Conservation (phyloP, 441 rosid genomes). For the Biscutella laevigata region DNA sequence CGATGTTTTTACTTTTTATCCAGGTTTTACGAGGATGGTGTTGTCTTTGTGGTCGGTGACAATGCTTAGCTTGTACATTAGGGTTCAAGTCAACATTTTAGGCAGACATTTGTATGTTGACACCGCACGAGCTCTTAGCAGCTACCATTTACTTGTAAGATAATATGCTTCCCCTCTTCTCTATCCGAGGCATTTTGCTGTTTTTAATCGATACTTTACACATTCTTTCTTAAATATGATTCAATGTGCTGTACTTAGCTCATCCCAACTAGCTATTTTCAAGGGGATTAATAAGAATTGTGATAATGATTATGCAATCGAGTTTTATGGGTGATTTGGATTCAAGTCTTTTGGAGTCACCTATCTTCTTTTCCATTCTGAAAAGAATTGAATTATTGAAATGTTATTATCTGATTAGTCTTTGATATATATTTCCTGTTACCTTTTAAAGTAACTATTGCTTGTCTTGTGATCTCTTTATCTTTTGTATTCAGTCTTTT, state of each 20-base stretch:
- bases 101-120: conserved; percentile 91
- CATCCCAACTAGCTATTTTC: neutral
- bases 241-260: neutral
- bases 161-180: conserved; percentile 3
- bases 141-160: conserved; percentile 55
- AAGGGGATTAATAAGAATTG: neutral
- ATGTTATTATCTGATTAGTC: neutral
- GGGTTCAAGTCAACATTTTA: conserved; percentile 89
- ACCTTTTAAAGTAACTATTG: neutral
- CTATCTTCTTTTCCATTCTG: neutral
- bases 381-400: no score
- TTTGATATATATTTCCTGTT: neutral
- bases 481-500: neutral
- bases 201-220: neutral
- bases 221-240: neutral
- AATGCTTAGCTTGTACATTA: conserved; percentile 70
- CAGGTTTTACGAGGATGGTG: conserved; percentile 86
- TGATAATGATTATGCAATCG: neutral
- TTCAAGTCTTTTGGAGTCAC: neutral
- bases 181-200: neutral
- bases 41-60: conserved; percentile 79
- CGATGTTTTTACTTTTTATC: neutral
- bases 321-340: neutral
- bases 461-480: neutral
- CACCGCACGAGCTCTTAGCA: conserved; percentile 66